phyloP scores from a whole-genome alignment of 805 yeast genomes.

The Teunomyces barrocoloradensis region DNA sequence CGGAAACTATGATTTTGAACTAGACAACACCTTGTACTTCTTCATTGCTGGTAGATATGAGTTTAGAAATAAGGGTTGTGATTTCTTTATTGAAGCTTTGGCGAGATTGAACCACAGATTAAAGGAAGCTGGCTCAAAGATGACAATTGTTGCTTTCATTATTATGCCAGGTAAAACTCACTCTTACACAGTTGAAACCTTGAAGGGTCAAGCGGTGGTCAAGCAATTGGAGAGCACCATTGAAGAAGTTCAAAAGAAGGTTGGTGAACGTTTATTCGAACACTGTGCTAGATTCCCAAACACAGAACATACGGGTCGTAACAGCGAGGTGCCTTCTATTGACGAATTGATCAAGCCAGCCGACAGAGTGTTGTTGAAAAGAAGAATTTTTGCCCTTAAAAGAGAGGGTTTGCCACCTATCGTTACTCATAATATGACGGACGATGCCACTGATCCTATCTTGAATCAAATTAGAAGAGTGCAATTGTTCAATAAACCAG shows the following conservation, averaged over 20 bases:
- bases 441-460: conserved; percentile 88
- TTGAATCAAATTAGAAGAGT: conserved; percentile 89
- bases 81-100: conserved; percentile 86
- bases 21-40: conserved; percentile 90
- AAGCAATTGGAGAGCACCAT: conserved; percentile 87
- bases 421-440: conserved; percentile 95
- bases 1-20: conserved; percentile 92
- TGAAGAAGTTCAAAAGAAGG: conserved; percentile 78
- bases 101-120: conserved; percentile 89
- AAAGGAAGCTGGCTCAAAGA: conserved; percentile 76
- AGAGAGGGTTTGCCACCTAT: conserved; percentile 90
- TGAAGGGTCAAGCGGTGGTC: conserved; percentile 94
- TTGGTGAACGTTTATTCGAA: conserved; percentile 85
- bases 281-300: conserved; percentile 72
- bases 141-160: conserved; percentile 94
- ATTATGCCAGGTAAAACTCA: conserved; percentile 97
- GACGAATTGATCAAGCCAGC: conserved; percentile 83
- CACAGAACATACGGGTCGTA: conserved; percentile 18
- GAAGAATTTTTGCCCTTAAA: conserved; percentile 90
- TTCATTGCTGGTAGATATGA: conserved; percentile 98
- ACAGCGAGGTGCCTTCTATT: conserved; percentile 65
- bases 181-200: conserved; percentile 92
- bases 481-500: conserved; percentile 82
- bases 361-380: conserved; percentile 83
- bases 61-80: conserved; percentile 95